phyloP scores from a whole-genome alignment of 2,329 filamentous ascomycete species.

The Orbilia ellipsospora region DNA sequence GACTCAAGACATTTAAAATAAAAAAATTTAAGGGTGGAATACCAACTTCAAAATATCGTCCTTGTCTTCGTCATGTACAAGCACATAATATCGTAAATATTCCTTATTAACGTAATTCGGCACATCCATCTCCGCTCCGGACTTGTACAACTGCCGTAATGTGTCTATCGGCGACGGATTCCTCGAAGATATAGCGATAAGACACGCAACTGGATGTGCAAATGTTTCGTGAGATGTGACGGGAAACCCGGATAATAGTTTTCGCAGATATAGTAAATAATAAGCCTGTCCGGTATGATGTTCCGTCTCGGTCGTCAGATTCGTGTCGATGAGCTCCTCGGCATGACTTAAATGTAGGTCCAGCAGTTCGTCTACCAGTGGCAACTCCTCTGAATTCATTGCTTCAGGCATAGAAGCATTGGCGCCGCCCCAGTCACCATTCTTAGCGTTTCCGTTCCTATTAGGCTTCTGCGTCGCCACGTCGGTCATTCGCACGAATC shows the following conservation, averaged over 20 bases:
- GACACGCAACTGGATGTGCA: slow-evolving; percentile 89
- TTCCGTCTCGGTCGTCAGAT: slow-evolving; percentile 54
- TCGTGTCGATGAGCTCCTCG: slow-evolving; percentile 68
- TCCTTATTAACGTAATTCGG: slow-evolving; percentile 90
- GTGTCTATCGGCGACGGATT: slow-evolving; percentile 87
- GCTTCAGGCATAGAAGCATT: slow-evolving; percentile 37
- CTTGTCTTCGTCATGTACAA: slow-evolving; percentile 94
- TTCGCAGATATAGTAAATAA: slow-evolving; percentile 84
- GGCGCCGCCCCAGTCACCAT: slow-evolving; percentile 34
- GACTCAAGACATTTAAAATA: slow-evolving; percentile 21
- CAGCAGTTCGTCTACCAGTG: slow-evolving; percentile 81
- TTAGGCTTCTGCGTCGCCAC: slow-evolving; percentile 55
- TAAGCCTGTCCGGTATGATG: slow-evolving; percentile 68
- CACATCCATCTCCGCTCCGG: slow-evolving; percentile 77
- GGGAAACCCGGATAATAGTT: slow-evolving; percentile 81
- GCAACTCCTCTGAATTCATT: slow-evolving; percentile 67
- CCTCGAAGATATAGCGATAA: slow-evolving; percentile 93
- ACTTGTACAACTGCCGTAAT: slow-evolving; percentile 80
- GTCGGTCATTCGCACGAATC: slow-evolving; percentile 78
- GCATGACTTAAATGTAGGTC: slow-evolving; percentile 81
- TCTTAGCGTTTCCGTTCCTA: slow-evolving; percentile 19
- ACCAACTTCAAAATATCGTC: slow-evolving; percentile 82
- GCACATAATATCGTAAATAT: slow-evolving; percentile 93
- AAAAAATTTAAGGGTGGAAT: slow-evolving; percentile 9
- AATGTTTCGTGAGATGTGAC: slow-evolving; percentile 91